Evolutionary conservation across 2,329 filamentous ascomycete genomes (phyloP).

Genomic region (Ophiosphaerella herpotricha): DNA sequence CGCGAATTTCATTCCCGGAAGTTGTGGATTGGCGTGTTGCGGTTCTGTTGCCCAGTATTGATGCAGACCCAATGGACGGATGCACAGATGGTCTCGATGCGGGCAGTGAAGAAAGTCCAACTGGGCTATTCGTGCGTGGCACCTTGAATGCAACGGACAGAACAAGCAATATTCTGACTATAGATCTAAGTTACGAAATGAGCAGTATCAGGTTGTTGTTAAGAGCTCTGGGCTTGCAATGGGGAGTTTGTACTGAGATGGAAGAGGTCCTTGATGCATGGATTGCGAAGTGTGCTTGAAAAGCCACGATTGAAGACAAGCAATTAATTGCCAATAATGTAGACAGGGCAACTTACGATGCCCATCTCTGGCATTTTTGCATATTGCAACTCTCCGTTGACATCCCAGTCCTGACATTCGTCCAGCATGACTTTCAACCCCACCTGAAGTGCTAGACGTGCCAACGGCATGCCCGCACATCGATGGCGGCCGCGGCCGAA

Average conservation of each 20-base stretch:
- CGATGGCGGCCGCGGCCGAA: background rate
- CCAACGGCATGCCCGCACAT: background rate
- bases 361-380: slow-evolving; percentile 1
- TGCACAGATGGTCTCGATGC: background rate
- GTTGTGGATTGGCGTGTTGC: background rate
- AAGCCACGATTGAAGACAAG: background rate
- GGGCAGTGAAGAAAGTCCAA: background rate
- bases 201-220: background rate
- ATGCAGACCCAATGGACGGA: background rate
- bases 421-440: background rate
- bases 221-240: background rate
- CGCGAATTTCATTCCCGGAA: background rate
- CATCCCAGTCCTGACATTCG: background rate
- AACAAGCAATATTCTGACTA: background rate
- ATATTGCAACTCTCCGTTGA: background rate
- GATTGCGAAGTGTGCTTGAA: slow-evolving; percentile 1
- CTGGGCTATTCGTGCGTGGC: background rate
- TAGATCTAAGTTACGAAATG: background rate
- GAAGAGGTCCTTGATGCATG: background rate
- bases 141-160: background rate
- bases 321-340: background rate
- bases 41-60: background rate
- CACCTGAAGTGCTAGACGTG: background rate
- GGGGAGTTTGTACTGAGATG: background rate
- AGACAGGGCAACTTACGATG: background rate